Evolutionary conservation across 2,329 filamentous ascomycete species (phyloP).

Genomic region (Colletotrichum sublineola): DNA sequence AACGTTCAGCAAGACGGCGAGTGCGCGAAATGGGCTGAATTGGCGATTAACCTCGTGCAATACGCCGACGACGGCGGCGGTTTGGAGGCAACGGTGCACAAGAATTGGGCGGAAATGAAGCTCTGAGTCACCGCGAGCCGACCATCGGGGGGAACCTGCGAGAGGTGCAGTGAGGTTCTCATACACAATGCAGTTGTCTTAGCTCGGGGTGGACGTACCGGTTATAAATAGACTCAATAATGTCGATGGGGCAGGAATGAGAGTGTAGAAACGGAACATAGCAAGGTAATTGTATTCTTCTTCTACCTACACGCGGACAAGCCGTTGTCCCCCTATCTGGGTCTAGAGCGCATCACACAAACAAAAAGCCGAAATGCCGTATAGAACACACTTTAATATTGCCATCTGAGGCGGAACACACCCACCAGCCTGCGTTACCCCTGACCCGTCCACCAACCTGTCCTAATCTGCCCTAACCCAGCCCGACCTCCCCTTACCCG

Average conservation of each 20-base stretch:
- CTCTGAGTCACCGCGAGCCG: slow-evolving; percentile 14
- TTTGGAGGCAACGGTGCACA: slow-evolving; percentile 47
- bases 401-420: neutral
- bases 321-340: neutral
- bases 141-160: neutral
- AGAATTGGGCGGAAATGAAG: slow-evolving; percentile 18
- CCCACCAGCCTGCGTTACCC: neutral
- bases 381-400: neutral
- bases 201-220: too few relatives aligned
- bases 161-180: neutral
- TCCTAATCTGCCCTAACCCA: neutral
- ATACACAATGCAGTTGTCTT: neutral
- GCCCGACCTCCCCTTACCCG: neutral
- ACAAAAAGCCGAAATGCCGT: neutral
- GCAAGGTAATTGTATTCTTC: neutral
- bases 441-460: neutral
- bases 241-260: too few relatives aligned
- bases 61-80: slow-evolving; percentile 67
- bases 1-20: slow-evolving; percentile 65
- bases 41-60: slow-evolving; percentile 72
- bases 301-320: neutral
- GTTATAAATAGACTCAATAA: too few relatives aligned
- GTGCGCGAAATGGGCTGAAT: slow-evolving; percentile 72
- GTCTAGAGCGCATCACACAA: neutral
- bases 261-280: neutral